Evolutionary conservation across 83 land plant genomes (phyloP).

Genomic region (Thuja plicata): DNA sequence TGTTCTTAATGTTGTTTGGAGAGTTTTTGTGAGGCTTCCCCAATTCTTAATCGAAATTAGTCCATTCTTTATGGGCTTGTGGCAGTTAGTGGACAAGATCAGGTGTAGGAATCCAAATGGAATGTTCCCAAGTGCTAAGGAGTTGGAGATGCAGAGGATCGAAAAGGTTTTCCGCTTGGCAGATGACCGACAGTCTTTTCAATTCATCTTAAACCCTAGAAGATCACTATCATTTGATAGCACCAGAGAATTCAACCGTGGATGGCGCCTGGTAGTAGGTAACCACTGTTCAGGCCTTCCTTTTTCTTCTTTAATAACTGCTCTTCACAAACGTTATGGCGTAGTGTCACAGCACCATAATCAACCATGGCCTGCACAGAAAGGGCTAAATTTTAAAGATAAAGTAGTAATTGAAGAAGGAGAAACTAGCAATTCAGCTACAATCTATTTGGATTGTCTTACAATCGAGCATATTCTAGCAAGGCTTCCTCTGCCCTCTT

Average conservation of each 20-base stretch:
- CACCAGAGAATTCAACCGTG: background rate
- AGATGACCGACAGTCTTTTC: background rate
- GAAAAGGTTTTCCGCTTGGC: background rate
- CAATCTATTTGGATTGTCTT: background rate
- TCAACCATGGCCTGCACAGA: background rate
- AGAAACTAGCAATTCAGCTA: background rate
- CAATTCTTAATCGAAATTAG: background rate
- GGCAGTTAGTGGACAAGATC: background rate
- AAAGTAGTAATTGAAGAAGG: background rate
- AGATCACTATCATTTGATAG: background rate
- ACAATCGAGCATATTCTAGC: background rate
- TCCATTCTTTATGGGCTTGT: background rate
- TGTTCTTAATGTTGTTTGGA: background rate
- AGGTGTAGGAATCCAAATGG: background rate
- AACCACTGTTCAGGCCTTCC: background rate
- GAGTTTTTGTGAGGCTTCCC: background rate
- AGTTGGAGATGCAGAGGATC: slow-evolving; percentile 1
- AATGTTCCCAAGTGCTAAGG: background rate
- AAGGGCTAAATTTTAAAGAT: background rate
- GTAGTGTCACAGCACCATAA: background rate
- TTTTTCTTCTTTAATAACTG: background rate
- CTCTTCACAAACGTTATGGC: background rate
- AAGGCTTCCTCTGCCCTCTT: background rate
- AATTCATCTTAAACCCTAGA: background rate
- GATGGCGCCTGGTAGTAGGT: background rate